Percentiles rank a stretch among this genome's conserved stretches.
phyloP scores from a whole-genome alignment of 805 yeast genomes.

The Ascoidea rubescens region DNA sequence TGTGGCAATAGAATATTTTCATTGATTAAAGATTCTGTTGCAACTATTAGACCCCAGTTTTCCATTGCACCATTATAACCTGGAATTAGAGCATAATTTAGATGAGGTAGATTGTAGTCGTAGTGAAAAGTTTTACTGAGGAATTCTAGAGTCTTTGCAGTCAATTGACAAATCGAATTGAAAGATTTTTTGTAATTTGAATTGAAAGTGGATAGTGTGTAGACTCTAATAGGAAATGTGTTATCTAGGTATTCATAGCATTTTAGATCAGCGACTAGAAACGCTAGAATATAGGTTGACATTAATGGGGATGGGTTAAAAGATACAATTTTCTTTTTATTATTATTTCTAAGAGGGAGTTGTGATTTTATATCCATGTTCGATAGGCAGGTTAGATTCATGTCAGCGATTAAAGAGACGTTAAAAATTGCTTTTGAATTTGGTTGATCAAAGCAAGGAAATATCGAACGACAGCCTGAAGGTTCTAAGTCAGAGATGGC shows the following conservation, averaged over 20 bases:
- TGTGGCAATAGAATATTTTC: background rate
- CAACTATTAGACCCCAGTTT: conserved; percentile 71
- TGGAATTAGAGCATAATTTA: conserved; percentile 70
- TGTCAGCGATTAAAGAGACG: conserved; percentile 39
- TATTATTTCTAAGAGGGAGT: conserved; percentile 17
- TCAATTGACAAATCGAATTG: conserved; percentile 43
- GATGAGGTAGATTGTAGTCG: conserved; percentile 68
- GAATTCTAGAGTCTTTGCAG: conserved; percentile 50
- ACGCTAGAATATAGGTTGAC: conserved; percentile 66
- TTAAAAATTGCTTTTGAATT: conserved; percentile 53
- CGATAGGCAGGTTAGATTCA: conserved; percentile 42
- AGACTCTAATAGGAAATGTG: conserved; percentile 54
- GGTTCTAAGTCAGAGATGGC: conserved; percentile 67
- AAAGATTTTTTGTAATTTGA: conserved; percentile 32
- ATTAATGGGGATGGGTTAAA: conserved; percentile 57
- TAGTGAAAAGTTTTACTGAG: conserved; percentile 55
- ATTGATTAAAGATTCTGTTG: conserved; percentile 30
- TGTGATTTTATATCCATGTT: conserved; percentile 43
- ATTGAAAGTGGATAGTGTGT: conserved; percentile 56
- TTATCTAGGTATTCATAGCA: conserved; percentile 42
- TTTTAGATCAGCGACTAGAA: conserved; percentile 53
- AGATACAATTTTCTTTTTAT: conserved; percentile 28
- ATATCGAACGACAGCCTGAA: conserved; percentile 65
- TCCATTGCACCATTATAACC: conserved; percentile 84
- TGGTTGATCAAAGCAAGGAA: conserved; percentile 69